Evolutionary conservation across 2,329 filamentous ascomycete species (phyloP), one percentile per base, ranked within the genome.

Genomic region (Xylariaceae sp.): DNA sequence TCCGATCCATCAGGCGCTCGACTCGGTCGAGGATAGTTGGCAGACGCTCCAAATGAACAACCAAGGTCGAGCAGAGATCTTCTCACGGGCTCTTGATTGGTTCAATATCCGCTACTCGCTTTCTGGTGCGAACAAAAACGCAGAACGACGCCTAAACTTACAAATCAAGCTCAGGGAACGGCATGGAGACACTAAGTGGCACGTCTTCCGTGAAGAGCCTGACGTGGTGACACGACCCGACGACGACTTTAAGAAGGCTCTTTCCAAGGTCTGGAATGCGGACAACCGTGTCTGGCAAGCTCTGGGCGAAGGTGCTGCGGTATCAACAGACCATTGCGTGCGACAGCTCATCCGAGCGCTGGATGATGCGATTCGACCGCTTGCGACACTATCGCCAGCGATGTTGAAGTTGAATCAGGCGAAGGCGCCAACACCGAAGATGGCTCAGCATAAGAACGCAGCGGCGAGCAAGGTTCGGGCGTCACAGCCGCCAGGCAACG

Each of bases 1-100:
- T 4, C 80, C 83, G 0, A 64, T 88, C n/a, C 66, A 88, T 15
- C 71, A 70, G 36, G 76, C 73, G 2, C 64, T 90, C 2, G 73
- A 80, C 45, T 64, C 66, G 28, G 72, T 90, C 17, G 80, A 87
- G 50, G 64, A 65, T 15, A 62, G 65, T 2, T 82, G 80, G 74
- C 62, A 64, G 11, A 52, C 58, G 26, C 47, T 71, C 3, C 55
- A 64, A 17, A 56, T 60, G 9, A 68, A 64, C 9, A 68, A 68
- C 26, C 67, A 71, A 38, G 74, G 72, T 11, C 61, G 56, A 3
- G 65, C 81, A 9, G 71, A 70, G 30, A 65, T 84, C 31, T 69
- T 73, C 16, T 67, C 74, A 42, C 70, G 74, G 46, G 66, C 73
- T 1, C 62, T 81, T 2, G 78, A 82, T 50, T 81, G 75, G 71